Evolutionary conservation across 2,329 filamentous ascomycete genomes (phyloP).

Genomic region (Hypoxylon sp.): DNA sequence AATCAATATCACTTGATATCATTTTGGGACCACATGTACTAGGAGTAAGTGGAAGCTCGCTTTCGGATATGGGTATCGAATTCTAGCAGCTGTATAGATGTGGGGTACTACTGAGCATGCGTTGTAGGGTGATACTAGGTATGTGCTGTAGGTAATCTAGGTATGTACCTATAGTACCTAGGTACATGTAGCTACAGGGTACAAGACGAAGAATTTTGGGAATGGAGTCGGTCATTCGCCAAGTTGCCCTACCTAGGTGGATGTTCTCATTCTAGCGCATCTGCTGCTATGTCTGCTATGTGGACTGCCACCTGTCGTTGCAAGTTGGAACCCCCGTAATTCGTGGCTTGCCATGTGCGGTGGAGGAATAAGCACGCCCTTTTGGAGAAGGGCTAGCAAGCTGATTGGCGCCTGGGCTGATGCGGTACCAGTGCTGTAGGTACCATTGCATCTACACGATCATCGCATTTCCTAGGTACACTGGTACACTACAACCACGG

Average conservation of each 20-base stretch:
- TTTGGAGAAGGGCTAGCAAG: constrained; percentile 26
- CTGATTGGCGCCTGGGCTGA: constrained; percentile 29
- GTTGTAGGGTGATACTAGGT: not conserved
- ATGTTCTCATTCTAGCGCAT: constrained; percentile 36
- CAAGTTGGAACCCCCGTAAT: constrained; percentile 40
- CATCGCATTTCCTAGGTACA: constrained; percentile 19
- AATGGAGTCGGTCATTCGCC: constrained; percentile 34
- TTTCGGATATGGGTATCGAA: constrained; percentile 34
- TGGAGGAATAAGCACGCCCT: constrained; percentile 40
- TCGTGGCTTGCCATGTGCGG: constrained; percentile 44
- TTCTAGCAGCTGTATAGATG: not conserved
- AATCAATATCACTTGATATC: not conserved
- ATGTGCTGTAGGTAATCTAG: too few species aligned
- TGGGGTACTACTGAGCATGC: not conserved
- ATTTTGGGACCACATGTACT: constrained; percentile 15
- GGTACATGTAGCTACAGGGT: not conserved
- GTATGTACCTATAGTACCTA: not conserved
- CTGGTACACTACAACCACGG: constrained; percentile 20
- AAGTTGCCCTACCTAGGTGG: constrained; percentile 24
- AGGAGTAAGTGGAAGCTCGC: constrained; percentile 24
- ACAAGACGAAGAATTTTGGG: constrained; percentile 37
- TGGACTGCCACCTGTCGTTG: constrained; percentile 40
- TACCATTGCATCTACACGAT: constrained; percentile 33
- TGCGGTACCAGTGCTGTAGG: constrained; percentile 22
- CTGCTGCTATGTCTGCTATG: constrained; percentile 17